Conservation (phyloP, 176 grass and related monocot genomes). For the Avena atlantica region DNA sequence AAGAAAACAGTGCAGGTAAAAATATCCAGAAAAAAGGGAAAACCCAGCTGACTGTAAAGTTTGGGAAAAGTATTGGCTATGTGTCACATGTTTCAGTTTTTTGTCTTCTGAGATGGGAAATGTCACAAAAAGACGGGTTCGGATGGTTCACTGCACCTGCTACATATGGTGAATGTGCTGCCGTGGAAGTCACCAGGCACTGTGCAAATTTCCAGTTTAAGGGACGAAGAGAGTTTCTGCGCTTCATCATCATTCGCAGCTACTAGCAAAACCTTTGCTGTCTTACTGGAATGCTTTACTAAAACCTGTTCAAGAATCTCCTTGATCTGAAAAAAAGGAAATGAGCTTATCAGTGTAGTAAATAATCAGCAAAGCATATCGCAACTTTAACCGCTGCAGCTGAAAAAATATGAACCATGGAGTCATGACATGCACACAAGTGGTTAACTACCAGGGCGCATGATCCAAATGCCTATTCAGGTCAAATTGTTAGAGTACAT, state of each 20-base stretch:
- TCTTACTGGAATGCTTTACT: slow-evolving; percentile 33
- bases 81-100: slow-evolving; percentile 13
- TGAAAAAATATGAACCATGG: slow-evolving; percentile 20
- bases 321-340: slow-evolving; percentile 61
- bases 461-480: neutral
- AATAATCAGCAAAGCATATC: slow-evolving; percentile 6
- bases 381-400: neutral
- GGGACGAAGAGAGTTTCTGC: slow-evolving; percentile 37
- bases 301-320: slow-evolving; percentile 63
- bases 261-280: slow-evolving; percentile 73
- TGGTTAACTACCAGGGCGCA: neutral
- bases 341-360: neutral
- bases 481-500: neutral
- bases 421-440: slow-evolving; percentile 1
- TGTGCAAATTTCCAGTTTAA: slow-evolving; percentile 55
- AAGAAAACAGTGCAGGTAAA: neutral
- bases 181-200: slow-evolving; percentile 44
- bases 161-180: slow-evolving; percentile 63
- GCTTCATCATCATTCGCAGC: slow-evolving; percentile 40
- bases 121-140: neutral
- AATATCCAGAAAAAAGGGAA: slow-evolving; percentile 4
- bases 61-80: neutral
- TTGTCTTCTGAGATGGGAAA: neutral
- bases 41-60: neutral
- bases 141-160: slow-evolving; percentile 47